These are phyloP conservation scores for Tylopilus sp. DNA, from an alignment of 768 basidiomycete genomes.

Conservation along the genomic window DNA sequence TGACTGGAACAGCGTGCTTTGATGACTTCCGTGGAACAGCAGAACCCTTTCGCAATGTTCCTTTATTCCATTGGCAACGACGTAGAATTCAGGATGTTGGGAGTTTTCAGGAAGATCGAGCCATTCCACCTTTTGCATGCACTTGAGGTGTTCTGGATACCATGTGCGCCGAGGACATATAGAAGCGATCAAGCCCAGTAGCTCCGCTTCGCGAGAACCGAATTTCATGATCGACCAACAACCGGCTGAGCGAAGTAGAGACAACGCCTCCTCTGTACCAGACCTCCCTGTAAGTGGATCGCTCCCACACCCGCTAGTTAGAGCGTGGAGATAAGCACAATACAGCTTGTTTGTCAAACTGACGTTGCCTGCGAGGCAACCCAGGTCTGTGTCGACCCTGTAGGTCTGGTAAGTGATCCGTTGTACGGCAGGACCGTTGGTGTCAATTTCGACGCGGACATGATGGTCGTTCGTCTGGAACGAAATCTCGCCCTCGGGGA, in stretches of 20 bases:
- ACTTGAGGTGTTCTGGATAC: constrained; percentile 36
- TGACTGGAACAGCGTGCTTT: background rate
- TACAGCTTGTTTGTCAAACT: constrained; percentile 33
- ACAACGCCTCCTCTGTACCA: constrained; percentile 43
- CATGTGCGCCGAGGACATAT: constrained; percentile 36
- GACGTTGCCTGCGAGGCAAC: constrained; percentile 26
- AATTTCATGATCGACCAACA: constrained; percentile 41
- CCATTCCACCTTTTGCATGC: constrained; percentile 42
- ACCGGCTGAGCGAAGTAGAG: constrained; percentile 35
- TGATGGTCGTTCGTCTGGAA: constrained; percentile 12
- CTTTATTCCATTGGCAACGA: constrained; percentile 29
- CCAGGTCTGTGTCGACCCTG: constrained; percentile 29
- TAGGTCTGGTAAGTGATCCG: constrained; percentile 30
- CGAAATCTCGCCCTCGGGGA: constrained; percentile 36
- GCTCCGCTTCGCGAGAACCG: constrained; percentile 22
- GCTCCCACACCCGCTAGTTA: constrained; percentile 39
- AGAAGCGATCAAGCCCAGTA: constrained; percentile 33
- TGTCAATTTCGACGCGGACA: constrained; percentile 15
- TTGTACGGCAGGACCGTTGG: background rate
- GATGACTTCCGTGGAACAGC: constrained; percentile 3
- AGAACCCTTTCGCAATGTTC: constrained; percentile 20
- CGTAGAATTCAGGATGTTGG: constrained; percentile 32
- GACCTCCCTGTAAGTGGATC: constrained; percentile 44
- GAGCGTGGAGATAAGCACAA: constrained; percentile 44
- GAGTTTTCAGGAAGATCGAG: constrained; percentile 14